These are phyloP conservation scores for Cryptosporidium sp. DNA, from an alignment of 169 alveolate genomes.

Conservation along the genomic window DNA sequence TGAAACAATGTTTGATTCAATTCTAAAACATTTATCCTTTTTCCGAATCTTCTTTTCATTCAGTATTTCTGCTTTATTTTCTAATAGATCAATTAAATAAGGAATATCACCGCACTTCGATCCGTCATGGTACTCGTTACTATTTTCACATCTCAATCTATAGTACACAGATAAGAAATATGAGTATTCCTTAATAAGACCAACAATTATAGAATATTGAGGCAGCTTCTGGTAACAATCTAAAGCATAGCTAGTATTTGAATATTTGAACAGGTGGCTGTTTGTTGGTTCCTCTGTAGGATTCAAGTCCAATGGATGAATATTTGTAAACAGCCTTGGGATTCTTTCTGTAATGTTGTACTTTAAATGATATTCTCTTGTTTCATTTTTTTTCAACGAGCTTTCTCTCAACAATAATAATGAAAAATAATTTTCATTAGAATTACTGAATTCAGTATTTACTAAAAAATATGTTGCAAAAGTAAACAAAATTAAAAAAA, in stretches of 20 bases:
- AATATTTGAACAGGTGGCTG: not conserved
- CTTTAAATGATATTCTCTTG: not conserved
- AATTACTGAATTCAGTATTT: not conserved
- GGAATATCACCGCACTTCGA: conserved; percentile 41
- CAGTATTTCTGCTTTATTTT: conserved; percentile 39
- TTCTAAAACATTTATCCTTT: conserved; percentile 12
- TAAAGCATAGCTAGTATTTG: conserved; percentile 44
- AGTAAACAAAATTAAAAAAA: not conserved
- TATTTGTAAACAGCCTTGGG: conserved; percentile 13
- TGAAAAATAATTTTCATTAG: not conserved
- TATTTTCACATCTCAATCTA: conserved; percentile 28
- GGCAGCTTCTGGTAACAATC: conserved; percentile 36
- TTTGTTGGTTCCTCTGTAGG: not conserved
- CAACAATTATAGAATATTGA: conserved; percentile 9
- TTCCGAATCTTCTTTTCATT: conserved; percentile 4
- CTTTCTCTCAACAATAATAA: not conserved
- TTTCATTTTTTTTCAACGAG: not conserved
- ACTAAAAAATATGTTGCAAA: not conserved
- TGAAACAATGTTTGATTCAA: conserved; percentile 36
- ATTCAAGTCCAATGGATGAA: conserved; percentile 4
- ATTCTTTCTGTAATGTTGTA: conserved; percentile 12
- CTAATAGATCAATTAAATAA: conserved; percentile 26
- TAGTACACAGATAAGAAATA: conserved; percentile 21
- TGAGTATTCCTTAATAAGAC: conserved; percentile 29
- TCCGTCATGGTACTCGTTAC: conserved; percentile 49